A percentile compares a stretch with the other conserved stretches of the same genome.
Evolutionary conservation across 2,329 filamentous ascomycete species (phyloP).

Genomic region (Trichoderma oligosporum): DNA sequence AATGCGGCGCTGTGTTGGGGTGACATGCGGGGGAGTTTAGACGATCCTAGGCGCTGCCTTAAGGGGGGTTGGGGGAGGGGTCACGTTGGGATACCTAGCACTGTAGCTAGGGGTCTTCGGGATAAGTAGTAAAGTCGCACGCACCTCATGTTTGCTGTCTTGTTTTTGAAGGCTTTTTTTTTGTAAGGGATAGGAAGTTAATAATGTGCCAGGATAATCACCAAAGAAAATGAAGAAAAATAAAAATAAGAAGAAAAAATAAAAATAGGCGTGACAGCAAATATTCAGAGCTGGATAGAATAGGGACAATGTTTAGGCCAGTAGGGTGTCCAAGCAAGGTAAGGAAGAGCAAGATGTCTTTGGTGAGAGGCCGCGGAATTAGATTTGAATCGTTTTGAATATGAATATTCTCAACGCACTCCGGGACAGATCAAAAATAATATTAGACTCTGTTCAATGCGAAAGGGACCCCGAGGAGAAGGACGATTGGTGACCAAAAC

Average conservation of each 20-base stretch:
- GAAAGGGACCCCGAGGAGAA: background rate
- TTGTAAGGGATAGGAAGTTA: background rate
- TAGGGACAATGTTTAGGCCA: background rate
- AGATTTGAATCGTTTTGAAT: background rate
- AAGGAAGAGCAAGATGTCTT: background rate
- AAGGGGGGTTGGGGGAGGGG: background rate
- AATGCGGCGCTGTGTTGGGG: background rate
- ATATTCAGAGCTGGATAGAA: background rate
- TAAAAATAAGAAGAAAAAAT: background rate
- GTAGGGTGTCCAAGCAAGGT: background rate
- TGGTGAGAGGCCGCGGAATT: background rate
- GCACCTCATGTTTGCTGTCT: slow-evolving; percentile 20
- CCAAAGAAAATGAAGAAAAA: too few relatives aligned
- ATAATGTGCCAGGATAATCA: background rate
- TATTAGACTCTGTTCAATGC: background rate
- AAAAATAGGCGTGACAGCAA: background rate
- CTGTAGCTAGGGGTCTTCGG: too few relatives aligned
- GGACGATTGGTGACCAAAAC: background rate
- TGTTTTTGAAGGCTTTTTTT: background rate
- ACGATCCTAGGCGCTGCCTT: slow-evolving; percentile 1
- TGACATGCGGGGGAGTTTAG: slow-evolving; percentile 13
- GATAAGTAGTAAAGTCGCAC: slow-evolving; percentile 1
- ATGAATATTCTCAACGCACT: background rate
- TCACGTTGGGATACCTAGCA: too few relatives aligned
- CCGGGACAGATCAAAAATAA: background rate